These are phyloP conservation scores for Ceratobasidium theobromae DNA, from an alignment of 1,284 basidiomycete species.

Conservation along the genomic window DNA sequence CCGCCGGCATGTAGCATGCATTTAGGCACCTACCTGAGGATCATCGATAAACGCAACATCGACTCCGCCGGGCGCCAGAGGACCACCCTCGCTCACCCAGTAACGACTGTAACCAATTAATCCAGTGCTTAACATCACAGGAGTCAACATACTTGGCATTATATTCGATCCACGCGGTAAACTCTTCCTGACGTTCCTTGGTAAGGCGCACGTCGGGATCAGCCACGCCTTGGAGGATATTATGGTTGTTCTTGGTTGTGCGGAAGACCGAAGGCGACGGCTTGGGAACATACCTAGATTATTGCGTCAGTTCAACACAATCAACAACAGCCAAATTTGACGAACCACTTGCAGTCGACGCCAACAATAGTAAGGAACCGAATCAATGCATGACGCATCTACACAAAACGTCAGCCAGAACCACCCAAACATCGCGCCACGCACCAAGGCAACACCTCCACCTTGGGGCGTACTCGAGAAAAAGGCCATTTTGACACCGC, in stretches of 20 bases:
- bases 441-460: constrained; percentile 83
- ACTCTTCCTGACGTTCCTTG: constrained; percentile 71
- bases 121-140: not conserved
- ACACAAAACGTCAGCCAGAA: constrained; percentile 33
- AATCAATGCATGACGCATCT: constrained; percentile 89
- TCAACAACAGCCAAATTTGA: constrained; percentile 38
- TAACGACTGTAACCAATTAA: constrained; percentile 43
- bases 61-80: constrained; percentile 73
- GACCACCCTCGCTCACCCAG: constrained; percentile 79
- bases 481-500: constrained; percentile 82
- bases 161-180: constrained; percentile 76
- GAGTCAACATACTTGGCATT: constrained; percentile 47
- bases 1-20: not conserved
- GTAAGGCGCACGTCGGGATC: constrained; percentile 70
- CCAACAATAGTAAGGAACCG: constrained; percentile 76
- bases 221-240: constrained; percentile 81
- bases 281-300: constrained; percentile 82
- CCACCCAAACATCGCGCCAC: constrained; percentile 39
- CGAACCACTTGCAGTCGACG: constrained; percentile 74
- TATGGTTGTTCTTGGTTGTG: constrained; percentile 91
- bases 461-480: constrained; percentile 90
- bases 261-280: constrained; percentile 83
- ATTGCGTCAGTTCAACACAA: not conserved
- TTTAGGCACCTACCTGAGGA: constrained; percentile 43
- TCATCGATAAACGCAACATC: constrained; percentile 82